Evolutionary conservation across 495 filamentous ascomycete species (phyloP), one percentile per base, ranked within the genome.

Genomic region (Thozetella sp.): DNA sequence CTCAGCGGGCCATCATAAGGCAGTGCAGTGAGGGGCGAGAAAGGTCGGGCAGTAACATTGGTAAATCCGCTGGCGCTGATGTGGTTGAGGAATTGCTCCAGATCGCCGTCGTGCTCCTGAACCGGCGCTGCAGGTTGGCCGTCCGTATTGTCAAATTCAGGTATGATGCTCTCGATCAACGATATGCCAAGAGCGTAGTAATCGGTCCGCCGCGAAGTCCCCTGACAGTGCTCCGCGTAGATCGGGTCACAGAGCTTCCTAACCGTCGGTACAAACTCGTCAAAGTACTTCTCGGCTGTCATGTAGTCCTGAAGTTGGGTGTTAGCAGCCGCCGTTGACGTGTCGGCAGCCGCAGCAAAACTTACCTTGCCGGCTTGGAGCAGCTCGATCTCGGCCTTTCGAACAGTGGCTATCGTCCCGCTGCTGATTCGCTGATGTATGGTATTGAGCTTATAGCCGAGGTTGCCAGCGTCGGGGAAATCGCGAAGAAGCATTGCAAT

Each of bases 281-380:
- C 65, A 11, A 74, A 72, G 59, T 67, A 72, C 6, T 55, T 60
- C 22, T 62, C 56, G 2, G 72, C 46, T 9, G 68, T 56, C 25
- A 80, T 60, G 34, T 37, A 72, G 2, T 56, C 63, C 77, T 80
- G 54, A 11, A 26, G 25, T 9, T 20, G 24, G 45, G 26, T 22
- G 59, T 75, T 57, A 75, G 68, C 34, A 15, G 20, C 9, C n/a
- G 26, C 22, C 25, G 13, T 3, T 22, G 22, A 9, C 25, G 22
- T 27, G 9, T 4, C 12, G 22, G 15, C 0, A 19, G 15, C 17
- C 54, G 10, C 2, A 10, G 15, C n/a, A 6, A n/a, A 17, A 60
- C 72, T 50, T 58, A 79, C 77, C 69, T 72, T 80, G 53, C 79
- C 79, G 19, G 73, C 74, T 51, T 70, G 68, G 20, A 82, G 70